Evolutionary conservation across 371 early-diverging fungal species (phyloP), one percentile per base, ranked within the genome.

Genomic region (Funneliformis caledonium): DNA sequence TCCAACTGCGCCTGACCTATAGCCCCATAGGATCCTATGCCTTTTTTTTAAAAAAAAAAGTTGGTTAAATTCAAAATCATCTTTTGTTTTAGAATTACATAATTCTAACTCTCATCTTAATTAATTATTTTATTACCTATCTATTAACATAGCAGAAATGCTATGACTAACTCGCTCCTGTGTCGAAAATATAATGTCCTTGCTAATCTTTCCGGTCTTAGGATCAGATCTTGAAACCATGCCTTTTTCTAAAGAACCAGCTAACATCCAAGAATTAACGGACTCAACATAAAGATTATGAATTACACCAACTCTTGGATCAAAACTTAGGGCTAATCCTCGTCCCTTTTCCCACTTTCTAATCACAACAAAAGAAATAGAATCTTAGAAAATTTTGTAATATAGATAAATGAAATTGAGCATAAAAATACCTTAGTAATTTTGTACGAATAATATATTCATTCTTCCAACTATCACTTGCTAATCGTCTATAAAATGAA

Each of bases 341-440:
- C 88, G 82, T 4, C 87, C 88, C 60, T 85, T 88, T 69, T 85
- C 84, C 88, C 87, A 87, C 83, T 85, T 88, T 76, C 89, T 88
- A 78, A 42, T 56, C 16, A 65, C n/a, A 10, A 56, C 12, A 76
- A 50, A 56, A 56, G 12, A 56, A 56, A 9, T 22, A 43, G 47
- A 56, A 12, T 76, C 45, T 5, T 52, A 74, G 19, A 72, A 37
- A 26, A 81, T 26, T 9, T 31, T 8, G 31, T 26, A 68, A 3
- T 9, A 68, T 16, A 8, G 4, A 26, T 6, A 42, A 31, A 12
- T 68, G 48, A 22, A 48, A 48, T 45, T 14, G n/a, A 16, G 33
- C 9, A 11, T 19, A 14, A 14, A 37, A 12, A 70, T 85, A 87
- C 87, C 88, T 85, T 19, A 86, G 59, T 45, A 89, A 67, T 80